Evolutionary conservation across 768 basidiomycete genomes (phyloP), one percentile per base, ranked within the genome.

Genomic region (Leucocoprinus sp.): DNA sequence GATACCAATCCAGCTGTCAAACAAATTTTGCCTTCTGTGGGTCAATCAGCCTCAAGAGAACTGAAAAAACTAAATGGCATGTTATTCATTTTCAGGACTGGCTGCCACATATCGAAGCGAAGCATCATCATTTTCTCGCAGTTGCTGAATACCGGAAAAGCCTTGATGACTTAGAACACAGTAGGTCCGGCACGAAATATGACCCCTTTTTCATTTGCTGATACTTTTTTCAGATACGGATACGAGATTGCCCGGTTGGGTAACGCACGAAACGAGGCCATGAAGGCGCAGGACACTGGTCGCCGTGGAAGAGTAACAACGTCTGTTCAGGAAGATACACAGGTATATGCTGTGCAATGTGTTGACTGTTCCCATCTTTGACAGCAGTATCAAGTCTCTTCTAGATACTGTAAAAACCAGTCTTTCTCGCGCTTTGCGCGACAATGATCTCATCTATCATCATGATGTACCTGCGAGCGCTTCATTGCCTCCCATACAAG

Each of bases 371-470:
- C 23, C 35, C 29, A 27, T 23, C 26, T 18, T 31, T 48, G 36
- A 50, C 55, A 50, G 34, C 45, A 42, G 28, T 41, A 42, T 26
- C 18, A 58, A 97, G 93, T 88, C 86, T 1, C 67, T 97, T 12
- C 64, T 85, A 19, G 81, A 83, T 37, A 80, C 68, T 6, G 67
- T 96, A 19, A 75, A 83, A 52, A 78, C 75, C 42, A 75, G 79
- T 45, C 61, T 86, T 26, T 63, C 68, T 3, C 76, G 89, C 11
- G 88, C 93, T 0, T 78, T 84, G 51, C 78, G 90, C 24, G 95
- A 98, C 61, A 99, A 99, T 60, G 87, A 95, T 61, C 68, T 96
- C 5, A 96, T 99, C 29, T 99, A 97, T 64, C 91, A 96, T 54
- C 75, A 89, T 41, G 83, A 89, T 45, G 71, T 95, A 1, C 92